Conservation (phyloP, 139 green algal genomes). For the Chlorella ohadii region DNA sequence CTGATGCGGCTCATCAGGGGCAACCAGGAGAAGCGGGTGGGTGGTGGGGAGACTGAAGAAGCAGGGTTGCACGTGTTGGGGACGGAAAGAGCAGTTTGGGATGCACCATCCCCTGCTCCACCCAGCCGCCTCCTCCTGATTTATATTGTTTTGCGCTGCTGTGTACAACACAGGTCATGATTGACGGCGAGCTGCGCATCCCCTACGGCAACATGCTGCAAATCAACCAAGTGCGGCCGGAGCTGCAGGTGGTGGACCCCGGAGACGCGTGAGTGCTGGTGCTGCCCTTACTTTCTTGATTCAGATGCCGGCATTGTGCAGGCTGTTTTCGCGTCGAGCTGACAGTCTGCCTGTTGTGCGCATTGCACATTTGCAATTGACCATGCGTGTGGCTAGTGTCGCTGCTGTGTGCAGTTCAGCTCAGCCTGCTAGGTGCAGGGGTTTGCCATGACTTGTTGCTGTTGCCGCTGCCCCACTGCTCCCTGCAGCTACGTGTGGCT, state of each 20-base stretch:
- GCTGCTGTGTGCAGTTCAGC: too few species aligned
- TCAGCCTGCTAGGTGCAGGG: too few species aligned
- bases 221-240: slow-evolving; percentile 58
- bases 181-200: slow-evolving; percentile 40
- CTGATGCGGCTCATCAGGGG: slow-evolving; percentile 68
- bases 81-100: too few species aligned
- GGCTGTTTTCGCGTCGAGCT: too few species aligned
- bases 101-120: too few species aligned
- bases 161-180: not conserved
- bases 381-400: too few species aligned
- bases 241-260: slow-evolving; percentile 72
- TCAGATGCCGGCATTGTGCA: not conserved
- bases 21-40: slow-evolving; percentile 45
- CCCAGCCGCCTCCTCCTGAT: too few species aligned
- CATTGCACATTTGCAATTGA: too few species aligned
- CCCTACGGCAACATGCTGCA: slow-evolving; percentile 53
- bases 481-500: slow-evolving; percentile 55
- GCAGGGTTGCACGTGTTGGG: too few species aligned
- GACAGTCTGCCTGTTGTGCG: too few species aligned
- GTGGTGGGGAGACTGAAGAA: not conserved
- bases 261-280: slow-evolving; percentile 51
- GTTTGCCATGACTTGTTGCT: too few species aligned
- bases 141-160: not conserved
- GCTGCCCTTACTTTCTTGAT: not conserved
- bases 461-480: too few species aligned